Percentiles rank a stretch among this genome's conserved stretches.
phyloP scores from a whole-genome alignment of 768 basidiomycete genomes.

The Hericium erinaceus region DNA sequence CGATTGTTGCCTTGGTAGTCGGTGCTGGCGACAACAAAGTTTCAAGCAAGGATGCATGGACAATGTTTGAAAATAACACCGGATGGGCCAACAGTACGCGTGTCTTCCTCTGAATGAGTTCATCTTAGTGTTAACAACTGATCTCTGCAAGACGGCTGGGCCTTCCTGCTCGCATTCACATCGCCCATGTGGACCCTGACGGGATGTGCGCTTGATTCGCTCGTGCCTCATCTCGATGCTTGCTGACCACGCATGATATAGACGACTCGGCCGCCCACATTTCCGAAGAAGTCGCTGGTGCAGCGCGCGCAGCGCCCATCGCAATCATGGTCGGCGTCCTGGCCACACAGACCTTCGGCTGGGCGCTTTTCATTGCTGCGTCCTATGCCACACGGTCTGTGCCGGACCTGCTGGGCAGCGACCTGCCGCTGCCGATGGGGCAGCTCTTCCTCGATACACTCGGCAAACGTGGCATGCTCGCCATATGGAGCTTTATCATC shows the following conservation, averaged over 20 bases:
- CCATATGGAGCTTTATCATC: slow-evolving; percentile 63
- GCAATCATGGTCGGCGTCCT: slow-evolving; percentile 60
- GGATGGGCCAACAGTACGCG: slow-evolving; percentile 55
- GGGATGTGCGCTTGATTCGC: slow-evolving; percentile 42
- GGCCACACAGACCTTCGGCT: slow-evolving; percentile 51
- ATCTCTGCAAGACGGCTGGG: slow-evolving; percentile 50
- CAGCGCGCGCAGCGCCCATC: slow-evolving; percentile 53
- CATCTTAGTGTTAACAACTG: background rate
- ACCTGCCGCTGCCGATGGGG: slow-evolving; percentile 60
- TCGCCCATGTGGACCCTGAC: slow-evolving; percentile 76
- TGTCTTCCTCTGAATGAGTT: background rate
- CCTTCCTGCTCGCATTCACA: slow-evolving; percentile 63
- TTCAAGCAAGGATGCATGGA: slow-evolving; percentile 62
- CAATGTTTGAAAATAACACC: slow-evolving; percentile 60
- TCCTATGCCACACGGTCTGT: slow-evolving; percentile 58
- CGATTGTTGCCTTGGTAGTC: slow-evolving; percentile 51
- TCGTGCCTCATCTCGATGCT: background rate
- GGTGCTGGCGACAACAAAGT: slow-evolving; percentile 42
- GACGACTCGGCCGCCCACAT: slow-evolving; percentile 75
- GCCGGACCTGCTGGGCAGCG: slow-evolving; percentile 34
- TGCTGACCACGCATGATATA: slow-evolving; percentile 17
- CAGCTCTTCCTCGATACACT: slow-evolving; percentile 58
- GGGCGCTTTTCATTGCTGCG: slow-evolving; percentile 55
- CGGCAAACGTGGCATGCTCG: slow-evolving; percentile 63
- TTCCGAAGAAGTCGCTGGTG: slow-evolving; percentile 61